Evolutionary conservation across 1,284 basidiomycete species (phyloP).

Genomic region (Leucoagaricus sp.): DNA sequence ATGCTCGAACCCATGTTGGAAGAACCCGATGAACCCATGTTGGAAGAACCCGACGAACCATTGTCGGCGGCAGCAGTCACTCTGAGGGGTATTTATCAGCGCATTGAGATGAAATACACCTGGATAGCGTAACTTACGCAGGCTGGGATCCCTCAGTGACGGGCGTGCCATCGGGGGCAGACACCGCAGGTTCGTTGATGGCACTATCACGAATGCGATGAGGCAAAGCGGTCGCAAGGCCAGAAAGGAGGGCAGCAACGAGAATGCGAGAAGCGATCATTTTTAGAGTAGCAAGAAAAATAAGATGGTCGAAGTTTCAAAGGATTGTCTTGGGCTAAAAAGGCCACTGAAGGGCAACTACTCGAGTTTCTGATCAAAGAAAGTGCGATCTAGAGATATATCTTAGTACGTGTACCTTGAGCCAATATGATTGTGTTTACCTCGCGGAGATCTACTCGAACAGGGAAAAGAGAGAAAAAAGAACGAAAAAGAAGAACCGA

Average conservation of each 20-base stretch:
- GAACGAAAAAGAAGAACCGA: conserved; percentile 24
- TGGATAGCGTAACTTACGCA: conserved; percentile 20
- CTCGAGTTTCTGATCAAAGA: conserved; percentile 72
- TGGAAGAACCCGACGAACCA: conserved; percentile 3
- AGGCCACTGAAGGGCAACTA: conserved; percentile 59
- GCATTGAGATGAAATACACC: neutral
- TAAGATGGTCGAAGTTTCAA: conserved; percentile 11
- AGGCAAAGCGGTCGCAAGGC: conserved; percentile 45
- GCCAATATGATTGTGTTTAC: conserved; percentile 29
- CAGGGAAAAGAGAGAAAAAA: conserved; percentile 40
- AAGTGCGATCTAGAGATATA: conserved; percentile 51
- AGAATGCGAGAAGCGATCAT: conserved; percentile 61
- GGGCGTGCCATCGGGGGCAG: conserved; percentile 45
- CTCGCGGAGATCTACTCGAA: conserved; percentile 64
- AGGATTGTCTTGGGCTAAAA: conserved; percentile 33
- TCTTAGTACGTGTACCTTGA: conserved; percentile 16
- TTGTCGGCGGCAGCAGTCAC: conserved; percentile 4
- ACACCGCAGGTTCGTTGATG: conserved; percentile 45
- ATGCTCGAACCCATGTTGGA: conserved; percentile 1
- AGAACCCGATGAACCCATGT: neutral
- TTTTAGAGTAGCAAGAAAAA: conserved; percentile 38
- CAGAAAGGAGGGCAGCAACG: conserved; percentile 52
- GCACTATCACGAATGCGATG: conserved; percentile 40
- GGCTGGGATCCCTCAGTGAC: conserved; percentile 33
- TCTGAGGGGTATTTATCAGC: neutral